Conservation (phyloP, 1,284 basidiomycete species). For the Austroboletus novae-zelandiae region DNA sequence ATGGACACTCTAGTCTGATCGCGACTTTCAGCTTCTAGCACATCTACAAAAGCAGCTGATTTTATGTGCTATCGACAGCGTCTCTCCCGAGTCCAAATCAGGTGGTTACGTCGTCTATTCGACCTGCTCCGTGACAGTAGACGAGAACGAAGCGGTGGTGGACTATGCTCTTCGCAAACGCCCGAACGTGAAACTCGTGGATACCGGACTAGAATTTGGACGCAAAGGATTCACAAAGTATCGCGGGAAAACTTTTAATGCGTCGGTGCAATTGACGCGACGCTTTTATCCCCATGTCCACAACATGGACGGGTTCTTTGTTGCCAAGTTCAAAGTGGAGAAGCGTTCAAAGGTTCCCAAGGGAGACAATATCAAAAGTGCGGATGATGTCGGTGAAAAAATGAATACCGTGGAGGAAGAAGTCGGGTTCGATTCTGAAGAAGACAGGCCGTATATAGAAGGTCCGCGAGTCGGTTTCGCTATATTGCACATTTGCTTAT, state of each 20-base stretch:
- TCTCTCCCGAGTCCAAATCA: slow-evolving; percentile 84
- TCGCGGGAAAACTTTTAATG: slow-evolving; percentile 87
- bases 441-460: slow-evolving; percentile 66
- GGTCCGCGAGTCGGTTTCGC: slow-evolving; percentile 44
- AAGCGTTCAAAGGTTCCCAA: slow-evolving; percentile 60
- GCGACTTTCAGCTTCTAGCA: slow-evolving; percentile 92
- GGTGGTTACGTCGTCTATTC: slow-evolving; percentile 98
- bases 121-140: slow-evolving; percentile 97
- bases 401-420: slow-evolving; percentile 29
- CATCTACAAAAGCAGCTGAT: slow-evolving; percentile 99
- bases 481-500: slow-evolving; percentile 1
- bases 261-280: slow-evolving; percentile 79
- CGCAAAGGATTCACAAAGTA: slow-evolving; percentile 88
- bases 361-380: slow-evolving; percentile 34
- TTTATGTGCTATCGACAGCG: slow-evolving; percentile 96
- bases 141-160: slow-evolving; percentile 98
- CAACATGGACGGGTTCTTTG: slow-evolving; percentile 98
- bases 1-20: slow-evolving; percentile 64
- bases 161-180: slow-evolving; percentile 98
- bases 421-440: slow-evolving; percentile 63
- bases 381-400: slow-evolving; percentile 19
- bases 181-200: slow-evolving; percentile 92
- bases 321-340: slow-evolving; percentile 96
- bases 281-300: slow-evolving; percentile 90
- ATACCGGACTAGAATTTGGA: slow-evolving; percentile 92